A percentile compares a stretch with the other conserved stretches of the same genome.
These are phyloP conservation scores for Nigrospora oryzae DNA, from an alignment of 2,329 filamentous ascomycete genomes.

Conservation along the genomic window DNA sequence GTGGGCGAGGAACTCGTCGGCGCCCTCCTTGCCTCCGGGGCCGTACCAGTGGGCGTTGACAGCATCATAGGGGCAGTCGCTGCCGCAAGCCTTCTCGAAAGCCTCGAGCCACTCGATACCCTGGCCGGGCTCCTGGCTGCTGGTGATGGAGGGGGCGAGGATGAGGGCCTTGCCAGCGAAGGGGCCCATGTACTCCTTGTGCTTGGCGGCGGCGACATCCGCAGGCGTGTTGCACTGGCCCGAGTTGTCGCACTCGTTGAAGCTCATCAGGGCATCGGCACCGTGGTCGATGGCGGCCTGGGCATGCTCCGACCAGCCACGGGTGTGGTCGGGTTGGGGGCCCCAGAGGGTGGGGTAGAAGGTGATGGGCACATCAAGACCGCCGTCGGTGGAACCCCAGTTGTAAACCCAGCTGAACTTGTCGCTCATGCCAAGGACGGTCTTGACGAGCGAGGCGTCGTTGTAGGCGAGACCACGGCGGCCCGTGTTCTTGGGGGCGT, in stretches of 20 bases:
- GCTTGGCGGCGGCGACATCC: constrained; percentile 39
- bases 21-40: constrained; percentile 26
- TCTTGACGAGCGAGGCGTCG: constrained; percentile 16
- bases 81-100: constrained; percentile 43
- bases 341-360: constrained; percentile 65
- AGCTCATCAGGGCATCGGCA: constrained; percentile 50
- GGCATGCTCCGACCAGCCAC: constrained; percentile 41
- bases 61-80: constrained; percentile 48
- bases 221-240: constrained; percentile 51
- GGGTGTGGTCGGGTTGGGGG: constrained; percentile 29
- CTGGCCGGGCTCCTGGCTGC: constrained; percentile 39
- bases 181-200: constrained; percentile 46
- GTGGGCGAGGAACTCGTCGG: constrained; percentile 45
- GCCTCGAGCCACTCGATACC: constrained; percentile 48
- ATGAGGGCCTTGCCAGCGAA: constrained; percentile 45
- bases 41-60: constrained; percentile 59
- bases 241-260: constrained; percentile 63
- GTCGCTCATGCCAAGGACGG: constrained; percentile 11
- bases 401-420: constrained; percentile 23
- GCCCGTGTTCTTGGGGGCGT: constrained; percentile 4
- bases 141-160: constrained; percentile 53
- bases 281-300: constrained; percentile 43
- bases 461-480: constrained; percentile 24
- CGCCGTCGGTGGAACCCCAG: constrained; percentile 18
- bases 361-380: constrained; percentile 30